phyloP scores from a whole-genome alignment of 495 filamentous ascomycete genomes.

The Aspergillus coremiiformis region DNA sequence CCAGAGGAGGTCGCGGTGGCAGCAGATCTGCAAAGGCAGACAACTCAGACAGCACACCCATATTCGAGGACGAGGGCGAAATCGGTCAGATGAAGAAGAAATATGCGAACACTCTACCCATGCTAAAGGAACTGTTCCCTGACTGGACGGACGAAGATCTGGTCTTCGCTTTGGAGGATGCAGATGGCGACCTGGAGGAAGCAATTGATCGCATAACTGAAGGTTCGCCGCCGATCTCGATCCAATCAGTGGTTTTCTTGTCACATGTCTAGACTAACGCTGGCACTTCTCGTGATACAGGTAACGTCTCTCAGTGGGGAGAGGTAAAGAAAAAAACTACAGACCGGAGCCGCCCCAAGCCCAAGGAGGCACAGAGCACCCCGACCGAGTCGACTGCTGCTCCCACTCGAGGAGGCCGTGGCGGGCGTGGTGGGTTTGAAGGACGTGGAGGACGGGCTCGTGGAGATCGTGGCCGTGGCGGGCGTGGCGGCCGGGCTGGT shows the following conservation, averaged over 20 bases:
- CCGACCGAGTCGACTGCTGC: conserved; percentile 39
- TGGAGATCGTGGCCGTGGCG: conserved; percentile 68
- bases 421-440: conserved; percentile 60
- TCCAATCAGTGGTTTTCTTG: neutral
- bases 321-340: conserved; percentile 91
- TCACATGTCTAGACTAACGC: conserved; percentile 3
- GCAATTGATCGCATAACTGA: conserved; percentile 87
- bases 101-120: conserved; percentile 64
- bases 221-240: conserved; percentile 48
- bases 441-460: conserved; percentile 61
- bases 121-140: conserved; percentile 84
- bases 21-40: conserved; percentile 67
- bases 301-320: conserved; percentile 85
- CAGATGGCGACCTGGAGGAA: conserved; percentile 74
- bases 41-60: conserved; percentile 42
- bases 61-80: conserved; percentile 80
- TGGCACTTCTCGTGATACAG: conserved; percentile 36
- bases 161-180: conserved; percentile 84
- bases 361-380: conserved; percentile 59
- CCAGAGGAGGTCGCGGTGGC: conserved; percentile 60
- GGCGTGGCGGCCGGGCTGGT: conserved; percentile 62
- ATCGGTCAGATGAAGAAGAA: conserved; percentile 84
- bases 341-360: conserved; percentile 74
- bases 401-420: conserved; percentile 56
- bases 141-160: conserved; percentile 90